Percentiles rank a stretch among this genome's conserved stretches.
Conservation (phyloP, 2,329 filamentous ascomycete genomes). For the Verticillium longisporum region DNA sequence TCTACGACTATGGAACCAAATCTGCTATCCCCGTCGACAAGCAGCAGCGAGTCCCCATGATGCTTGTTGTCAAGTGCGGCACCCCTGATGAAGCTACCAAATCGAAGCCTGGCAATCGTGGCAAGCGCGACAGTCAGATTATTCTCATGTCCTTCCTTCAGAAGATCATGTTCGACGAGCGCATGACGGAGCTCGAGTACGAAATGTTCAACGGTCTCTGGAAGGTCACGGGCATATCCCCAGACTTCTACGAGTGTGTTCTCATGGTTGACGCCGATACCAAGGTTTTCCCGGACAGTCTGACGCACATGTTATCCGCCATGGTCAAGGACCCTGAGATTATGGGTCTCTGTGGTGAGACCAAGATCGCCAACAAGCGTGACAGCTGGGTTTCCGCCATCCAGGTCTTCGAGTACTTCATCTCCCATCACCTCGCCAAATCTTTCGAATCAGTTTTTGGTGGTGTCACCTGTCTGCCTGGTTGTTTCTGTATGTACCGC, state of each 20-base stretch:
- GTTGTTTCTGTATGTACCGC: slow-evolving; percentile 99
- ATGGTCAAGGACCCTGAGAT: slow-evolving; percentile 99
- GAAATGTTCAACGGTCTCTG: slow-evolving; percentile 99
- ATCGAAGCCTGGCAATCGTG: slow-evolving; percentile 90
- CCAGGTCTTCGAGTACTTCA: slow-evolving; percentile 99
- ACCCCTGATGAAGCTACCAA: slow-evolving; percentile 78
- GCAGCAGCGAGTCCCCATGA: slow-evolving; percentile 96
- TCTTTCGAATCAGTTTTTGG: slow-evolving; percentile 98
- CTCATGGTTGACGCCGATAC: slow-evolving; percentile 99
- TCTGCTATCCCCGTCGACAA: slow-evolving; percentile 76
- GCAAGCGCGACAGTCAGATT: slow-evolving; percentile 98
- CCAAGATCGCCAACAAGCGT: slow-evolving; percentile 98
- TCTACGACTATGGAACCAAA: slow-evolving; percentile 88
- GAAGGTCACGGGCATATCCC: slow-evolving; percentile 97
- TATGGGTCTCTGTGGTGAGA: slow-evolving; percentile 98
- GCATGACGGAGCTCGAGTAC: slow-evolving; percentile 98
- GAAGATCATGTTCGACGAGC: slow-evolving; percentile 99
- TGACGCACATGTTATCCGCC: slow-evolving; percentile 98
- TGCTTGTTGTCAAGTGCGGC: slow-evolving; percentile 91
- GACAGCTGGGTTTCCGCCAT: slow-evolving; percentile 95
- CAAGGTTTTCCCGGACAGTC: slow-evolving; percentile 95
- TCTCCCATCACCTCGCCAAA: slow-evolving; percentile 94
- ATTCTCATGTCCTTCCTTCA: slow-evolving; percentile 99
- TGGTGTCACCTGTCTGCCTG: slow-evolving; percentile 96
- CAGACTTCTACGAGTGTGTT: slow-evolving; percentile 95